Evolutionary conservation across 2,329 filamentous ascomycete genomes (phyloP).

Genomic region (Cladobotryum protrusum): DNA sequence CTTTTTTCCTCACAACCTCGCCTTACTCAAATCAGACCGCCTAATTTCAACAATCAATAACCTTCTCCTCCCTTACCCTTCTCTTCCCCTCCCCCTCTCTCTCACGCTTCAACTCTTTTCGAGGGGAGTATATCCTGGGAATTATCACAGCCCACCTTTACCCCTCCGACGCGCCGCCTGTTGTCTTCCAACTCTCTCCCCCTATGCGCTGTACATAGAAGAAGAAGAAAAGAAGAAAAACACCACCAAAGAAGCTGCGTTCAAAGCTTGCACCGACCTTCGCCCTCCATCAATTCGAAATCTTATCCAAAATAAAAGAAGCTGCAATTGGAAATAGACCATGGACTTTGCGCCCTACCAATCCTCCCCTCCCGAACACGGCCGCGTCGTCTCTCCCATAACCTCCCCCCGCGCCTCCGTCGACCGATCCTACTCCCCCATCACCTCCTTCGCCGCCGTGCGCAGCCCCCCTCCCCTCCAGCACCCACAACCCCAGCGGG

Average conservation of each 20-base stretch:
- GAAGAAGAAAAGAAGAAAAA: no score
- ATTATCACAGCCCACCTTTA: no score
- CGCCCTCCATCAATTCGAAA: not conserved
- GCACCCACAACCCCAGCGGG: slow-evolving; percentile 51
- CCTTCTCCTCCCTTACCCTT: not conserved
- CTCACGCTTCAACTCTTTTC: no score
- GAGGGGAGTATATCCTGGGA: no score
- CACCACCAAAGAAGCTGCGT: not conserved
- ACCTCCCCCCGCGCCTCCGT: slow-evolving; percentile 51
- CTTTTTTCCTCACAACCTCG: not conserved
- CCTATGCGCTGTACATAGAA: not conserved
- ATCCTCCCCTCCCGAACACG: slow-evolving; percentile 79
- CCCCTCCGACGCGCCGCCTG: no score
- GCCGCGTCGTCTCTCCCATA: slow-evolving; percentile 68
- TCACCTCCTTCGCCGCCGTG: slow-evolving; percentile 28
- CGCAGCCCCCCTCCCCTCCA: slow-evolving; percentile 36
- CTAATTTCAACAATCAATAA: no score
- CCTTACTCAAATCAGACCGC: not conserved
- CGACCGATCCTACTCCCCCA: slow-evolving; percentile 48
- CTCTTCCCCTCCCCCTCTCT: no score
- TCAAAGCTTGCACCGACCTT: not conserved
- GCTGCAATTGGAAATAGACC: slow-evolving; percentile 16
- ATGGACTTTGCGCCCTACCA: slow-evolving; percentile 99
- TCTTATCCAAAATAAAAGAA: not conserved
- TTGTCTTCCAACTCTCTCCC: not conserved